phyloP scores from a whole-genome alignment of 148 eudicot species.

The Vaccinium darrowii region DNA sequence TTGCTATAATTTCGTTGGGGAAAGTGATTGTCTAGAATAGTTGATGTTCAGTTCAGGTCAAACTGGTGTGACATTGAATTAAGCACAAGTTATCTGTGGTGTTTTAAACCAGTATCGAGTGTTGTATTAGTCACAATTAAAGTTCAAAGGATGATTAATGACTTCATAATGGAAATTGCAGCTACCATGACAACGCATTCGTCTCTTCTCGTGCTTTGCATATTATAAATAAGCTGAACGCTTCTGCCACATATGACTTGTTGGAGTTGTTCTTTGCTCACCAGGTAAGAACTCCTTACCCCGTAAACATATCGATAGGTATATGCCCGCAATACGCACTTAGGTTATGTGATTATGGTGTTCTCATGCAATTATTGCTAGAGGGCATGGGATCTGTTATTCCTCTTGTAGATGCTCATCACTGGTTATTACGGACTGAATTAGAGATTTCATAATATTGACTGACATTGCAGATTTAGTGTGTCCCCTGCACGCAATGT shows the following conservation, averaged over 20 bases:
- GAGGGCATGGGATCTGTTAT: not conserved
- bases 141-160: not conserved
- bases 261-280: slow-evolving; percentile 64
- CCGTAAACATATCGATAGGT: not conserved
- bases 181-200: slow-evolving; percentile 60
- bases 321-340: not conserved
- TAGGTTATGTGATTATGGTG: not conserved
- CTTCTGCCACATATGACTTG: slow-evolving; percentile 68
- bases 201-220: slow-evolving; percentile 78
- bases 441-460: not conserved
- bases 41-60: not conserved
- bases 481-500: not conserved
- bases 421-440: not conserved
- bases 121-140: not conserved
- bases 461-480: not conserved
- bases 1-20: not conserved
- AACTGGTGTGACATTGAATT: not conserved
- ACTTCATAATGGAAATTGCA: slow-evolving; percentile 24
- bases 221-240: slow-evolving; percentile 53
- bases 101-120: not conserved
- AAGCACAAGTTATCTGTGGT: not conserved
- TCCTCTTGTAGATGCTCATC: not conserved
- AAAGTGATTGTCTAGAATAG: not conserved
- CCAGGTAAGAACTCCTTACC: slow-evolving; percentile 45
- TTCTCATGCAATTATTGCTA: not conserved